These are phyloP conservation scores for Coniochaeta sp. DNA, from an alignment of 2,329 filamentous ascomycete genomes.

Conservation along the genomic window DNA sequence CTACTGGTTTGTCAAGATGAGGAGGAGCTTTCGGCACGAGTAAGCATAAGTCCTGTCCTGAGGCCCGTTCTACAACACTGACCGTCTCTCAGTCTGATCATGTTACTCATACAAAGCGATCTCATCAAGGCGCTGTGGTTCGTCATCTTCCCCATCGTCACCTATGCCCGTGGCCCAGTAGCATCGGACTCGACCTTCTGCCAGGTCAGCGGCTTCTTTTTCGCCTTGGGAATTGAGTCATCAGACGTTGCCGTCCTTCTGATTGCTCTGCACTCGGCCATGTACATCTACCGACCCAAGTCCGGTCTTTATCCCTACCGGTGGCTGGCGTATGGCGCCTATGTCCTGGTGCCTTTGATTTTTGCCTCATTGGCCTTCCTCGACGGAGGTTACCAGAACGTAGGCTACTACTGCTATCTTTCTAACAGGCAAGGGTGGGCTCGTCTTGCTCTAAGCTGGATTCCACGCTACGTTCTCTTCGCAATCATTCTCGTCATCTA, in stretches of 20 bases:
- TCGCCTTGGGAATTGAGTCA: slow-evolving; percentile 59
- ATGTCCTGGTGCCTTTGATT: slow-evolving; percentile 49
- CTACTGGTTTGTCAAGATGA: slow-evolving; percentile 70
- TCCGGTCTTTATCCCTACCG: slow-evolving; percentile 65
- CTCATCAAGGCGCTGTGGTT: slow-evolving; percentile 64
- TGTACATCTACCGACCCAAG: slow-evolving; percentile 60
- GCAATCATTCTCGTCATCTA: slow-evolving; percentile 57
- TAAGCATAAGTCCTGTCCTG: slow-evolving; percentile 25
- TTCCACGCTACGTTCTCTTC: slow-evolving; percentile 65
- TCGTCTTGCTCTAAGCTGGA: slow-evolving; percentile 60
- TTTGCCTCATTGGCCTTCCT: slow-evolving; percentile 58
- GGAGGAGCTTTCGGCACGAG: slow-evolving; percentile 67
- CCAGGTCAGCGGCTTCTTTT: slow-evolving; percentile 61
- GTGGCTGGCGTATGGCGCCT: slow-evolving; percentile 47
- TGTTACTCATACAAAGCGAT: slow-evolving; percentile 66
- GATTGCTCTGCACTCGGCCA: slow-evolving; percentile 64
- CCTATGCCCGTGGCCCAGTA: slow-evolving; percentile 44
- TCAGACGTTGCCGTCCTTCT: slow-evolving; percentile 65
- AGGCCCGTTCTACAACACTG: slow-evolving; percentile 6
- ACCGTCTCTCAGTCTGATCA: slow-evolving; percentile 50
- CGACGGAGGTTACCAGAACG: slow-evolving; percentile 50
- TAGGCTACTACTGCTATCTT: slow-evolving; percentile 63
- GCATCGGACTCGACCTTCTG: slow-evolving; percentile 49
- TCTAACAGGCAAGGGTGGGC: slow-evolving; percentile 63
- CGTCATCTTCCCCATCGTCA: slow-evolving; percentile 55